Conservation (phyloP, 2,329 filamentous ascomycete genomes). For the Mollisia scopiformis region DNA sequence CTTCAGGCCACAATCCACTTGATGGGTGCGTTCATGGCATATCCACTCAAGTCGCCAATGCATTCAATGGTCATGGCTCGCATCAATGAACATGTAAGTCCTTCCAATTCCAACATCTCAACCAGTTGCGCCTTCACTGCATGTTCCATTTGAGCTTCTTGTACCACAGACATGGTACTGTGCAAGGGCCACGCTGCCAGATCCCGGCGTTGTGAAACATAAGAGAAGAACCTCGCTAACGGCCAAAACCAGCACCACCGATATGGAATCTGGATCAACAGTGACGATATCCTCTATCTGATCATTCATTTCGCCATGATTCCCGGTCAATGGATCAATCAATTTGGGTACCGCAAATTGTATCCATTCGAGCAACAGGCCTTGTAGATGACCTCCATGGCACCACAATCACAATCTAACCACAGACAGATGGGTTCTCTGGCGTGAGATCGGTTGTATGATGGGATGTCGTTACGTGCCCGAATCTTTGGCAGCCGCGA, state of each 20-base stretch:
- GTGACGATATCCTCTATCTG: slow-evolving; percentile 19
- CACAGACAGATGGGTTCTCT: slow-evolving; percentile 16
- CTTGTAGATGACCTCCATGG: slow-evolving; percentile 3
- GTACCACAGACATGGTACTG: background rate
- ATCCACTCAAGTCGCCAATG: slow-evolving; percentile 7
- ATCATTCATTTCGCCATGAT: slow-evolving; percentile 16
- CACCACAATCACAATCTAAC: background rate
- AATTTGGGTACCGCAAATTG: slow-evolving; percentile 17
- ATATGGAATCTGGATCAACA: slow-evolving; percentile 19
- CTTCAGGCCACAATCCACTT: slow-evolving; percentile 17
- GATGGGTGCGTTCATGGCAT: slow-evolving; percentile 12
- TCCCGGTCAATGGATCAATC: slow-evolving; percentile 13
- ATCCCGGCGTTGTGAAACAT: background rate
- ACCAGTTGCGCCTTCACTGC: background rate
- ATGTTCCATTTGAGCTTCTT: background rate
- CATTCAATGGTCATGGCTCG: slow-evolving; percentile 16
- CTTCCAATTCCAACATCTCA: background rate
- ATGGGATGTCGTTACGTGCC: slow-evolving; percentile 20
- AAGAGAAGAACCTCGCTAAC: background rate
- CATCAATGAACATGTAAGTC: slow-evolving; percentile 21
- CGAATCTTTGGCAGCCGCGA: slow-evolving; percentile 13
- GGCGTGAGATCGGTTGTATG: slow-evolving; percentile 15
- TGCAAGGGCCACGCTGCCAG: background rate
- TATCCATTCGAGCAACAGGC: slow-evolving; percentile 18
- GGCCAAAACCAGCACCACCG: slow-evolving; percentile 10